Conservation (phyloP, 306 rosid genomes). For the Parietaria judaica region DNA sequence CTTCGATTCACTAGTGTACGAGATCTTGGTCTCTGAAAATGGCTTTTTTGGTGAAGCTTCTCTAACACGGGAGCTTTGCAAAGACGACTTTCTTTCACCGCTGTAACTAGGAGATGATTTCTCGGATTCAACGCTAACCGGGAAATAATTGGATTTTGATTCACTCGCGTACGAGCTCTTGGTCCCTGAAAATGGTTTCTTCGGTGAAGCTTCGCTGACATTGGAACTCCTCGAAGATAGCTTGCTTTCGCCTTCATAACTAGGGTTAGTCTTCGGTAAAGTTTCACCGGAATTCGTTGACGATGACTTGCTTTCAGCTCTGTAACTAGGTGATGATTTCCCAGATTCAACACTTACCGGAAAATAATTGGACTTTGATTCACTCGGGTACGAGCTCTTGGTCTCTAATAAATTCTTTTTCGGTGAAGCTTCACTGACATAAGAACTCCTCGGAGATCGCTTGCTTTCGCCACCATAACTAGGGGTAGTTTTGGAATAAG, state of each 20-base stretch:
- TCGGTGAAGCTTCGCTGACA: slow-evolving; percentile 26
- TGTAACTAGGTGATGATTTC: not conserved
- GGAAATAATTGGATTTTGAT: slow-evolving; percentile 25
- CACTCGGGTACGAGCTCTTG: slow-evolving; percentile 20
- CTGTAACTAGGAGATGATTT: slow-evolving; percentile 12
- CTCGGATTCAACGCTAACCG: slow-evolving; percentile 11
- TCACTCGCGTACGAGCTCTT: slow-evolving; percentile 22
- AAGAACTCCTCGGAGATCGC: slow-evolving; percentile 34
- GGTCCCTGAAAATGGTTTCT: slow-evolving; percentile 16
- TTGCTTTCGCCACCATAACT: slow-evolving; percentile 36
- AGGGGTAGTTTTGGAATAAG: slow-evolving; percentile 14
- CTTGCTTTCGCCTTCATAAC: slow-evolving; percentile 36
- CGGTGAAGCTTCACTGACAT: slow-evolving; percentile 24
- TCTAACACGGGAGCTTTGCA: not conserved
- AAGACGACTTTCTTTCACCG: slow-evolving; percentile 30
- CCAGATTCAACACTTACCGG: not conserved
- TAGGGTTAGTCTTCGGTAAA: slow-evolving; percentile 23
- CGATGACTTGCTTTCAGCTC: slow-evolving; percentile 22
- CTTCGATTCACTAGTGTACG: slow-evolving; percentile 14
- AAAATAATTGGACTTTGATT: not conserved
- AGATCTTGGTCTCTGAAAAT: not conserved
- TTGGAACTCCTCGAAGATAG: slow-evolving; percentile 35
- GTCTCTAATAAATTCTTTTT: slow-evolving; percentile 18
- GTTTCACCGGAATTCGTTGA: not conserved
- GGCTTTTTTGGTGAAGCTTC: not conserved